Evolutionary conservation across 352 stramenopile genomes (phyloP).

Genomic region (Pilasporangium apinafurcum): DNA sequence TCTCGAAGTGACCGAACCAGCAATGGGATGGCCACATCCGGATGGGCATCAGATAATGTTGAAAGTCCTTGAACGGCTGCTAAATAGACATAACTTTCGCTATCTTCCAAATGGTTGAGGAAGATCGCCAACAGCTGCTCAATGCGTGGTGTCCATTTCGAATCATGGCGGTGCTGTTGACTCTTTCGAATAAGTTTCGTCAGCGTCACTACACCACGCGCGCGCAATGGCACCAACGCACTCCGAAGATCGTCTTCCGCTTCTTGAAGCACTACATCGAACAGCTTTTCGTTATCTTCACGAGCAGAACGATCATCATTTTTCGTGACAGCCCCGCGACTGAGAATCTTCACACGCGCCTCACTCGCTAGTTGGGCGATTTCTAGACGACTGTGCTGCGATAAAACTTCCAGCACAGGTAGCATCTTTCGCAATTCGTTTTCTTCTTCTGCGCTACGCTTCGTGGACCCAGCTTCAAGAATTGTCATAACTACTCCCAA

Average conservation of each 20-base stretch:
- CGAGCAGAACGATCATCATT: background rate
- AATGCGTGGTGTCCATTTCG: constrained; percentile 42
- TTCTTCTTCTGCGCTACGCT: constrained; percentile 48
- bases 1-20: constrained; percentile 49
- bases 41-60: constrained; percentile 48
- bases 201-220: constrained; percentile 62
- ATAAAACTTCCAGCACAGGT: constrained; percentile 54
- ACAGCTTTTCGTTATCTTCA: constrained; percentile 24
- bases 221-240: constrained; percentile 59
- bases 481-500: constrained; percentile 76
- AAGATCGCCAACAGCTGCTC: constrained; percentile 50
- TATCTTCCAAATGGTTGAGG: constrained; percentile 52
- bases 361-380: constrained; percentile 69
- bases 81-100: constrained; percentile 84
- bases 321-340: constrained; percentile 13
- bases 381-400: constrained; percentile 39
- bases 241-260: constrained; percentile 58
- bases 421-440: constrained; percentile 50
- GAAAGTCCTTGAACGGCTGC: constrained; percentile 70
- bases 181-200: constrained; percentile 71
- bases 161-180: constrained; percentile 27
- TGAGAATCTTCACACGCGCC: constrained; percentile 58
- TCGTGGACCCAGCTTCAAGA: constrained; percentile 49
- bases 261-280: constrained; percentile 42
- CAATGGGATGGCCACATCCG: constrained; percentile 58